Evolutionary conservation across 805 yeast genomes (phyloP).

Genomic region (Saccharomycopsis babjevae): DNA sequence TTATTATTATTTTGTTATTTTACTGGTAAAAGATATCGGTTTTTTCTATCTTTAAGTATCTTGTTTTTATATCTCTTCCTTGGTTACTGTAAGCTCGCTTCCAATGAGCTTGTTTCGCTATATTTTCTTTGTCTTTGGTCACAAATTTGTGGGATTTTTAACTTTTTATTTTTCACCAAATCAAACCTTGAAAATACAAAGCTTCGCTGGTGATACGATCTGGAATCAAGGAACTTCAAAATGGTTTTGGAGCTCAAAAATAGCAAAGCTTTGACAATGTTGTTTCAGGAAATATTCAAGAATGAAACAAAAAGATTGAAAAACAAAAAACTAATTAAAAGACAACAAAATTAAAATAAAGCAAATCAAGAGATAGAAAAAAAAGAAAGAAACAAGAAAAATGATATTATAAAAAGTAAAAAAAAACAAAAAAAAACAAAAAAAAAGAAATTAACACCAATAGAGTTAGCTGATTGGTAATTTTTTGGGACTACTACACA

Average conservation of each 20-base stretch:
- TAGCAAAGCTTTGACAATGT: not conserved
- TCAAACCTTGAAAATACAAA: not conserved
- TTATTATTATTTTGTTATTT: not conserved
- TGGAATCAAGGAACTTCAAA: not conserved
- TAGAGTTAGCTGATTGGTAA: not conserved
- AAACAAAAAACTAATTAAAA: not conserved
- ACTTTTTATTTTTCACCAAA: too few species aligned
- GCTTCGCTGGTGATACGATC: not conserved
- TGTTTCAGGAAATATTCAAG: not conserved
- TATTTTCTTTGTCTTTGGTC: too few species aligned
- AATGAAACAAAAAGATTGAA: not conserved
- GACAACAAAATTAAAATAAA: not conserved
- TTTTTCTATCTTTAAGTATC: not conserved
- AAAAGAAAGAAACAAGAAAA: not conserved
- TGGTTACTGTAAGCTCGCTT: too few species aligned
- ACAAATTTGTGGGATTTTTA: too few species aligned
- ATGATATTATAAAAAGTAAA: not conserved
- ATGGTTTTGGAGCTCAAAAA: not conserved
- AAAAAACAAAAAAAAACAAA: not conserved
- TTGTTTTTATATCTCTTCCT: too few species aligned
- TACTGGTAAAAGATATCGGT: not conserved
- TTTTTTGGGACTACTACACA: not conserved
- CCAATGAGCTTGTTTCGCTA: too few species aligned
- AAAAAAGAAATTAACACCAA: not conserved
- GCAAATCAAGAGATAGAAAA: not conserved